Evolutionary conservation across 441 rosid species (phyloP), one percentile per base, ranked within the genome.

Genomic region (Mallotus japonicus): DNA sequence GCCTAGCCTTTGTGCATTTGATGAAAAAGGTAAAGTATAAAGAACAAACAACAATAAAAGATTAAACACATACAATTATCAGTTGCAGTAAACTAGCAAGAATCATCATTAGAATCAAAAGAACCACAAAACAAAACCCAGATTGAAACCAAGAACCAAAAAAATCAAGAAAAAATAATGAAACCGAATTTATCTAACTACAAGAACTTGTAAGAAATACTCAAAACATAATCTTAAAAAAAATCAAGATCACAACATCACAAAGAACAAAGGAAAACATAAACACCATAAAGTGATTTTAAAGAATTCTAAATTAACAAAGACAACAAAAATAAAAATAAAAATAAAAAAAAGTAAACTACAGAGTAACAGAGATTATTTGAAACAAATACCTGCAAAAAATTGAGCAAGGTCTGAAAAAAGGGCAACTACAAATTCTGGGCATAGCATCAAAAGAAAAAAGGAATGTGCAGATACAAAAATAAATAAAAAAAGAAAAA

Each of bases 331-430:
- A 70, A 32, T 16, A 58, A 64, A n/a, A n/a, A n/a, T n/a, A n/a
- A n/a, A n/a, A n/a, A n/a, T n/a, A n/a, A n/a, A n/a, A 72, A 53
- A 34, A 22, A 0, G 17, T 37, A 67, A 66, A 40, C 11, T 32
- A 47, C 5, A 54, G 54, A 74, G 40, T 57, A 9, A 73, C n/a
- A 32, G 4, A 32, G 57, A 7, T 6, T 1, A 24, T 46, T 44
- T 9, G 34, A 58, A 69, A n/a, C 40, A 22, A 32, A 34, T 34
- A 47, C 51, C 53, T n/a, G 37, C 0, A 24, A 67, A 16, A 47
- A 58, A 34, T 62, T 37, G 44, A 73, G 53, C 72, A 69, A 73
- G 82, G 76, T 79, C 69, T 60, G 72, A 14, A 60, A 14, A 60
- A 32, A 12, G 12, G 72, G 6, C 37, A 56, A 16, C 2, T 34